Base-by-base conservation (phyloP, 768 basidiomycete genomes). In the Calocera viscosa region DNA sequence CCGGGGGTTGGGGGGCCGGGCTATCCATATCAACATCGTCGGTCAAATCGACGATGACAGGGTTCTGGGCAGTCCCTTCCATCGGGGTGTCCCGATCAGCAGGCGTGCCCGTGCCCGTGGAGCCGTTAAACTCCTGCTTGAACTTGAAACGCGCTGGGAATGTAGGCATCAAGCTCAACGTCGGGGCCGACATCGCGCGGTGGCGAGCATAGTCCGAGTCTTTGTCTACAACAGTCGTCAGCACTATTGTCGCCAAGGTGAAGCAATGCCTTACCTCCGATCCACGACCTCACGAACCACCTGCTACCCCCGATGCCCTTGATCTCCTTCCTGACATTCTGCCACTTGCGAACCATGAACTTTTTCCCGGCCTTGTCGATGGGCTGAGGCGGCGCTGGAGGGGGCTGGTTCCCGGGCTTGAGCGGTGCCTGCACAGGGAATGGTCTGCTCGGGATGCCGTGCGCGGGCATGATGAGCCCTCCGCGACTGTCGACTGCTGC, bases 91-190 rank as follows among this genome's bases (percentile, higher is more conserved):
- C 53, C 14, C 53, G 53, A 19, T 60, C 53, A 5, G 30, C 30
- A 11, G 53, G 53, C 26, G 26, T 60, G 53, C 53, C 53, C 26
- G 53, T 60, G 26, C 53, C 53, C 14, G 53, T 60, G 5, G 53
- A 60, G 8, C 24, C 53, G 30, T 60, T 60, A 26, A 60, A 60
- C 19, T 60, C 53, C 53, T 60, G 53, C 53, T 60, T 60, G 53
- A 60, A 60, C 24, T 32, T 26, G 53, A 60, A 60, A 19, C 53
- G 53, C 5, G 53, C 24, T 26, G 53, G 30, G 53, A 60, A 60
- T 2, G 11, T 32, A 10, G 53, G 53, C 53, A 60, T 28, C 2
- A 26, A 26, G 7, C 53, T 26, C 10, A 60, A 10, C 2, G 26
- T 14, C 2, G 53, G 53, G 14, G 16, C 53, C 14, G 53, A 60